A percentile compares a stretch with the other conserved stretches of the same genome.
Evolutionary conservation across 257 asterid species (phyloP).

Genomic region (Petrea volubilis): DNA sequence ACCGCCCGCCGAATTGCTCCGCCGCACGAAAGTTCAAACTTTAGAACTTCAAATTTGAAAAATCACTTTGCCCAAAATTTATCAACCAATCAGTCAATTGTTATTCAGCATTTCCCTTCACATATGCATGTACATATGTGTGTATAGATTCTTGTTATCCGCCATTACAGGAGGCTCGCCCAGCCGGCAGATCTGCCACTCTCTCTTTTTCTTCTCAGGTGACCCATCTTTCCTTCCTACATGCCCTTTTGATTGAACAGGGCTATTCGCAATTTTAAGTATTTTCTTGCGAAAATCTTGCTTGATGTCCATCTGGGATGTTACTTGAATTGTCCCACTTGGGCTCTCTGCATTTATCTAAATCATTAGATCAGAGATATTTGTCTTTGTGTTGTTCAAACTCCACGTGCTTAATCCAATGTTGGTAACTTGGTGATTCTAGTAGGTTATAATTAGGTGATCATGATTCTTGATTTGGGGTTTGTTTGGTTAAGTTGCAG

Average conservation of each 20-base stretch:
- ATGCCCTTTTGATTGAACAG: slow-evolving; percentile 19
- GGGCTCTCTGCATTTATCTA: slow-evolving; percentile 6
- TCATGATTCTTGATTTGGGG: slow-evolving; percentile 43
- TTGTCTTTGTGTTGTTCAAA: slow-evolving; percentile 10
- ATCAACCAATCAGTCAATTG: slow-evolving; percentile 6
- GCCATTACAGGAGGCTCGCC: slow-evolving; percentile 23
- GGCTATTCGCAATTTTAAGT: slow-evolving; percentile 18
- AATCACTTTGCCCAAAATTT: slow-evolving; percentile 9
- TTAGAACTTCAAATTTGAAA: slow-evolving; percentile 16
- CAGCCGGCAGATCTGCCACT: slow-evolving; percentile 43
- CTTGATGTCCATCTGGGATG: slow-evolving; percentile 20
- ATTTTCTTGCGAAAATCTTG: slow-evolving; percentile 29
- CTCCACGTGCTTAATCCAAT: slow-evolving; percentile 25
- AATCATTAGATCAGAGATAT: slow-evolving; percentile 3
- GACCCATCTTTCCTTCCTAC: slow-evolving; percentile 6
- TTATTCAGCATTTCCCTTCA: slow-evolving; percentile 17
- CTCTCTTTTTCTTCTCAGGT: slow-evolving; percentile 34
- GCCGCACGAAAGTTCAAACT: slow-evolving; percentile 17
- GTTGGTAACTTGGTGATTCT: slow-evolving; percentile 1
- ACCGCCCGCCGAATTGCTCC: slow-evolving; percentile 37
- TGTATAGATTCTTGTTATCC: neutral
- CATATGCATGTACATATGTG: neutral
- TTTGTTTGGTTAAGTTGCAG: slow-evolving; percentile 28
- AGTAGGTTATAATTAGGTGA: slow-evolving; percentile 21
- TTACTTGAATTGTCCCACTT: slow-evolving; percentile 22